phyloP scores from a whole-genome alignment of 2,329 filamentous ascomycete species.

The Simplicillium sp. region DNA sequence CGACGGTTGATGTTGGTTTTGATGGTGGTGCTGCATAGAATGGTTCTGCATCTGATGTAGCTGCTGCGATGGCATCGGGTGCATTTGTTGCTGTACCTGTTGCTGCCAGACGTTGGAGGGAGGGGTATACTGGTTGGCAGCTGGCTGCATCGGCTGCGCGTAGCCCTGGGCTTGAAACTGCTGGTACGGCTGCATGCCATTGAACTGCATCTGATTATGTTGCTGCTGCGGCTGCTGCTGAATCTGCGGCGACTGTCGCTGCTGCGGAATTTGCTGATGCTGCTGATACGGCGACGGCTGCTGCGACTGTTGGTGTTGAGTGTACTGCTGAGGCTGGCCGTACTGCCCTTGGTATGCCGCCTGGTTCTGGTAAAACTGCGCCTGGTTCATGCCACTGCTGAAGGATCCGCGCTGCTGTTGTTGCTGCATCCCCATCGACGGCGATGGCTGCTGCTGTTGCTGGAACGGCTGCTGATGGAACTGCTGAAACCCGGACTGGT shows the following conservation, averaged over 20 bases:
- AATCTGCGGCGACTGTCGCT: slow-evolving; percentile 7
- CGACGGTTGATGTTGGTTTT: slow-evolving; percentile 5
- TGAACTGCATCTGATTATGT: neutral
- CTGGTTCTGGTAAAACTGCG: slow-evolving; percentile 16
- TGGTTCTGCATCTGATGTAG: slow-evolving; percentile 15
- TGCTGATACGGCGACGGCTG: slow-evolving; percentile 10
- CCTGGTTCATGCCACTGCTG: slow-evolving; percentile 8
- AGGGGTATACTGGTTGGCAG: no score
- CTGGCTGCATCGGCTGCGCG: slow-evolving; percentile 6
- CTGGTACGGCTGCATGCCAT: no score
- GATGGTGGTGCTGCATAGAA: slow-evolving; percentile 7
- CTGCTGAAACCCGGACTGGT: slow-evolving; percentile 12
- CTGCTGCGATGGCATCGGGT: slow-evolving; percentile 18
- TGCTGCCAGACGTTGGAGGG: slow-evolving; percentile 7
- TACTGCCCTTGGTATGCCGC: slow-evolving; percentile 13
- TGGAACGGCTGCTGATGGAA: slow-evolving; percentile 16
- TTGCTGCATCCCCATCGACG: slow-evolving; percentile 9
- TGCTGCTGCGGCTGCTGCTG: slow-evolving; percentile 13
- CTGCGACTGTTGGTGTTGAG: slow-evolving; percentile 9
- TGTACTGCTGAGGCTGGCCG: slow-evolving; percentile 16
- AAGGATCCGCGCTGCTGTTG: slow-evolving; percentile 13
- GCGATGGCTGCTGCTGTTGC: slow-evolving; percentile 14
- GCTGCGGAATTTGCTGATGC: slow-evolving; percentile 11
- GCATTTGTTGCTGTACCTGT: slow-evolving; percentile 19
- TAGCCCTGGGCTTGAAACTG: neutral